Conservation (phyloP, 305 asterid species). For the Solanum hybrid region DNA sequence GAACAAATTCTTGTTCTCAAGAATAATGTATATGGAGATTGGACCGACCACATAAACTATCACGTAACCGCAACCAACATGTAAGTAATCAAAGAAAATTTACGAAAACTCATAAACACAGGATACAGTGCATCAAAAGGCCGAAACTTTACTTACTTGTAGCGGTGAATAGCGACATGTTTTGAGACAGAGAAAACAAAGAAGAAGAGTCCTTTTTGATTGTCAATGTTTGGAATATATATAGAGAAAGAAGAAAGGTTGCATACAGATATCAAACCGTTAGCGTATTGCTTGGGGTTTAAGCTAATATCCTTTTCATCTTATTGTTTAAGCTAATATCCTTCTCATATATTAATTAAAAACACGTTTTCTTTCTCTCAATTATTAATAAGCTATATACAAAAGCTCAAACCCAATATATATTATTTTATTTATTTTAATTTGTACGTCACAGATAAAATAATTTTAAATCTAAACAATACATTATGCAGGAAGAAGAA, state of each 20-base stretch:
- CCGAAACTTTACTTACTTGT: background rate
- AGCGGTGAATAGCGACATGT: background rate
- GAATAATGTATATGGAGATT: background rate
- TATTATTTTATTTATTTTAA: no score
- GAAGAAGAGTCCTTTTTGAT: background rate
- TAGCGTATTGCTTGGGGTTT: background rate
- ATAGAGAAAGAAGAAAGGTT: background rate
- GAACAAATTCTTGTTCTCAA: background rate
- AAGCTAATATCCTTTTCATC: background rate
- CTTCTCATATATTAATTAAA: background rate
- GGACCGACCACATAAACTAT: background rate
- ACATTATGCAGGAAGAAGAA: background rate
- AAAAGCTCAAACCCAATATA: background rate
- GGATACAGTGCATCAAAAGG: background rate
- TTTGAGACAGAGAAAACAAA: background rate
- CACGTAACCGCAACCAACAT: background rate
- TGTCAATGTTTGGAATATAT: background rate
- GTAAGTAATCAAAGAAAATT: background rate
- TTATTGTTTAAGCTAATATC: no score
- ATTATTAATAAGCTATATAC: background rate
- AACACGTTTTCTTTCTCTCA: background rate
- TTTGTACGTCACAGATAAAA: background rate
- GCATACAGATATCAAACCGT: background rate
- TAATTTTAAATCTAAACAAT: no score
- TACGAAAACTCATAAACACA: background rate